A percentile compares a stretch with the other conserved stretches of the same genome.
phyloP scores from a whole-genome alignment of 441 rosid genomes.

The Aquilaria agallochum region DNA sequence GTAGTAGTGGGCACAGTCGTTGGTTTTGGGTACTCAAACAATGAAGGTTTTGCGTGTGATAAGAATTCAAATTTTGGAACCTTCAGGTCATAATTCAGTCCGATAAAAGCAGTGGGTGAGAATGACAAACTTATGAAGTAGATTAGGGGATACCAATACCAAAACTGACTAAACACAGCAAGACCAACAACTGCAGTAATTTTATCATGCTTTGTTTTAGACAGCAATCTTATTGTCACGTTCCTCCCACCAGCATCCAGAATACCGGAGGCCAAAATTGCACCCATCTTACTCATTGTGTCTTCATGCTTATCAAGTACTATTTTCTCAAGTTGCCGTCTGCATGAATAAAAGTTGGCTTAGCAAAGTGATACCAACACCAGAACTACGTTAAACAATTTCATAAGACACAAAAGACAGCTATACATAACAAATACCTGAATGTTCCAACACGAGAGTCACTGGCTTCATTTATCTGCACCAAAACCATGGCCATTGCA shows the following conservation, averaged over 20 bases:
- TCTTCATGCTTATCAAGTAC: slow-evolving; percentile 95
- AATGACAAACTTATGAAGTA: slow-evolving; percentile 88
- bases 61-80: slow-evolving; percentile 93
- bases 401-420: slow-evolving; percentile 1
- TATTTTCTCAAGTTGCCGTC: slow-evolving; percentile 93
- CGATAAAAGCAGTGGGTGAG: slow-evolving; percentile 95
- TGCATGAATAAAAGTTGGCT: slow-evolving; percentile 20
- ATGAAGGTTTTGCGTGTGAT: slow-evolving; percentile 87
- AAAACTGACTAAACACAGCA: slow-evolving; percentile 96
- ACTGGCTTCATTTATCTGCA: slow-evolving; percentile 89
- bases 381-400: background rate
- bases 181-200: slow-evolving; percentile 95
- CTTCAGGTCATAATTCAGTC: slow-evolving; percentile 84
- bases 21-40: slow-evolving; percentile 97
- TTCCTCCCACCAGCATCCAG: slow-evolving; percentile 99
- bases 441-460: slow-evolving; percentile 96
- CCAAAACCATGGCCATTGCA: slow-evolving; percentile 99
- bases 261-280: slow-evolving; percentile 93
- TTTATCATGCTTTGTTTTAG: slow-evolving; percentile 96
- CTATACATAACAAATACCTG: slow-evolving; percentile 39
- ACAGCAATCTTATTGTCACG: slow-evolving; percentile 85
- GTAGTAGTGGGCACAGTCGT: slow-evolving; percentile 75
- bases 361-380: background rate
- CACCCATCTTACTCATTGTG: slow-evolving; percentile 99
- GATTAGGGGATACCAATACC: slow-evolving; percentile 99